Percentiles rank a stretch among this genome's conserved stretches.
These are phyloP conservation scores for Coniochaeta pulveracea DNA, from an alignment of 2,329 filamentous ascomycete species.

Conservation along the genomic window DNA sequence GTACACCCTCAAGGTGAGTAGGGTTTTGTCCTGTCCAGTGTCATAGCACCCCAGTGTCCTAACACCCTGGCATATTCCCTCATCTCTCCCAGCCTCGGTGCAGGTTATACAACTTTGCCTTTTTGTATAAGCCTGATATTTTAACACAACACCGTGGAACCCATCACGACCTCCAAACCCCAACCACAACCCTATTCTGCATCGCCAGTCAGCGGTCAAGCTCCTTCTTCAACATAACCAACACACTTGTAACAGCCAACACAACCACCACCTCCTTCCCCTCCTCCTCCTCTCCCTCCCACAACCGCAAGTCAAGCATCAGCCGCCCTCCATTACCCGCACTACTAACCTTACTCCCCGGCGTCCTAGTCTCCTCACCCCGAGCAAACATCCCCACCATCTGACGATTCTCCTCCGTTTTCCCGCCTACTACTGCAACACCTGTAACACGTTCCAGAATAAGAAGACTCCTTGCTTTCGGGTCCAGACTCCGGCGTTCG, in stretches of 20 bases:
- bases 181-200: slow-evolving; percentile 24
- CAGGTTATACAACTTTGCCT: not conserved
- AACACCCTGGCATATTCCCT: no score
- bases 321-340: slow-evolving; percentile 41
- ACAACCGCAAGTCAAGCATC: slow-evolving; percentile 25
- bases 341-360: slow-evolving; percentile 22
- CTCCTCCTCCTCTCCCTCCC: slow-evolving; percentile 13
- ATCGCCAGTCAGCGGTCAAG: slow-evolving; percentile 42
- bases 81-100: no score
- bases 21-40: no score
- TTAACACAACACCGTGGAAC: not conserved
- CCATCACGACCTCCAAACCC: not conserved
- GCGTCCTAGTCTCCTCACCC: slow-evolving; percentile 24
- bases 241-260: slow-evolving; percentile 42
- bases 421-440: slow-evolving; percentile 13
- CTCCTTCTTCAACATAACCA: slow-evolving; percentile 56
- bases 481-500: slow-evolving; percentile 32
- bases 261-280: slow-evolving; percentile 30
- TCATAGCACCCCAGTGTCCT: no score
- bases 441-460: slow-evolving; percentile 36
- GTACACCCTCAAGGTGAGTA: not conserved
- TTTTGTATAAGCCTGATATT: not conserved
- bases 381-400: slow-evolving; percentile 32
- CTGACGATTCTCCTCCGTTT: slow-evolving; percentile 16
- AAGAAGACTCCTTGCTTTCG: slow-evolving; percentile 29